A percentile compares a stretch with the other conserved stretches of the same genome.
phyloP scores from a whole-genome alignment of 108 stramenopile genomes.

The Pseudonitzschia multiseries region DNA sequence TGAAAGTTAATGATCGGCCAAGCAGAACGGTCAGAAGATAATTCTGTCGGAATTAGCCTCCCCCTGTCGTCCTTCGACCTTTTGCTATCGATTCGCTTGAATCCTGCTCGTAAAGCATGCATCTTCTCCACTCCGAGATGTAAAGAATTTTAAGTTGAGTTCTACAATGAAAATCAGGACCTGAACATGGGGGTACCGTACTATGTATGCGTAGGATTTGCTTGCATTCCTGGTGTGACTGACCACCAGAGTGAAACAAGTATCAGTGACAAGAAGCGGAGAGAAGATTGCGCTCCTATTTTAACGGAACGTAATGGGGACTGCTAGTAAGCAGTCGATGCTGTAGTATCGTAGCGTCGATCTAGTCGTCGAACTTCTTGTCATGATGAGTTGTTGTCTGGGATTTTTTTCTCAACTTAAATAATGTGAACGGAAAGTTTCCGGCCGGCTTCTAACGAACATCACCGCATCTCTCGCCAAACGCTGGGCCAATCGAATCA shows the following conservation, averaged over 20 bases:
- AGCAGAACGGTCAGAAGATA: neutral
- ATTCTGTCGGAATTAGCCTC: neutral
- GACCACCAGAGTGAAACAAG: too few species aligned
- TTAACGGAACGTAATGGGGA: too few species aligned
- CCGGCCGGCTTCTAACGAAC: neutral
- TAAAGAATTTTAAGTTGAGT: neutral
- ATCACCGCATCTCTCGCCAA: neutral
- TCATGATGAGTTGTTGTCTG: too few species aligned
- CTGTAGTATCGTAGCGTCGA: too few species aligned
- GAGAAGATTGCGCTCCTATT: too few species aligned
- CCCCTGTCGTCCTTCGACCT: neutral
- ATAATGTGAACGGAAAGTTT: neutral
- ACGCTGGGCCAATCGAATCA: neutral
- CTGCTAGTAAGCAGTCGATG: too few species aligned
- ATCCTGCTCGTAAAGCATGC: constrained; percentile 8
- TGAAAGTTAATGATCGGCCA: constrained; percentile 4
- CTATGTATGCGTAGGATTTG: too few species aligned
- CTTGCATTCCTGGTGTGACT: too few species aligned
- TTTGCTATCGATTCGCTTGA: neutral
- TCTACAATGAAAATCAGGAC: too few species aligned
- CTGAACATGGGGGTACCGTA: too few species aligned
- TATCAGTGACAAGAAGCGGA: too few species aligned
- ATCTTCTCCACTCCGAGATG: neutral
- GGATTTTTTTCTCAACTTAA: neutral
- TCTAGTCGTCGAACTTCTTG: too few species aligned